Evolutionary conservation across 2,329 filamentous ascomycete species (phyloP), one percentile per base, ranked within the genome.

Genomic region (Hypoxylon sp.): DNA sequence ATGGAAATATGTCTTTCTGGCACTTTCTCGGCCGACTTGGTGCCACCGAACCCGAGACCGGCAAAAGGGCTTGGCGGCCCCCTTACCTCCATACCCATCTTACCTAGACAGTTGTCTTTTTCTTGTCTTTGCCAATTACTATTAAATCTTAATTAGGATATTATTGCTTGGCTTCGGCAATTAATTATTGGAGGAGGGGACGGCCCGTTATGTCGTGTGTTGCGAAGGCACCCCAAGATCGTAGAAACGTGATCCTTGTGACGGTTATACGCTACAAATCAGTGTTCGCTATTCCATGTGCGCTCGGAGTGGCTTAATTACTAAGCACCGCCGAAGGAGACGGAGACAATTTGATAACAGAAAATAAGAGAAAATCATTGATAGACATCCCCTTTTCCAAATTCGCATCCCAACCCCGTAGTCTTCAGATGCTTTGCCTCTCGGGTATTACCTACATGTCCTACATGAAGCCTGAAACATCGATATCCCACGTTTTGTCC

Each of bases 161-260:
- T 32, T 61, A 2, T 9, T 43, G 55, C 67, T 69, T 69, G 64
- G 63, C 67, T 59, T 67, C 67, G 67, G 67, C 67, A 69, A 64
- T 64, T 69, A 46, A 52, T 46, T 13, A 57, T 51, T 58, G 61
- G 53, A 34, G 51, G 53, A 36, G 59, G 55, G 49, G 50, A 58
- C 45, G 63, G 60, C 38, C 65, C 65, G 56, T 30, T 9, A 7
- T 28, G 25, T 28, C 21, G 38, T 17, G 17, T 38, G 14, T 25
- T 45, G 43, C 43, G 51, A 53, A 19, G 49, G 45, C 19, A 30
- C 41, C 32, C 30, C 13, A 38, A 34, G 43, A 60, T 56, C 50
- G 43, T 30, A 17, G 30, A 50, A 9, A 13, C 38, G 25, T 17
- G 2, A 21, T 19, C 48, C 49, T 58, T 30, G 53, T 58, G 58